These are phyloP conservation scores for Zanthoxylum bungeanum DNA, from an alignment of 345 rosid species.

Conservation along the genomic window DNA sequence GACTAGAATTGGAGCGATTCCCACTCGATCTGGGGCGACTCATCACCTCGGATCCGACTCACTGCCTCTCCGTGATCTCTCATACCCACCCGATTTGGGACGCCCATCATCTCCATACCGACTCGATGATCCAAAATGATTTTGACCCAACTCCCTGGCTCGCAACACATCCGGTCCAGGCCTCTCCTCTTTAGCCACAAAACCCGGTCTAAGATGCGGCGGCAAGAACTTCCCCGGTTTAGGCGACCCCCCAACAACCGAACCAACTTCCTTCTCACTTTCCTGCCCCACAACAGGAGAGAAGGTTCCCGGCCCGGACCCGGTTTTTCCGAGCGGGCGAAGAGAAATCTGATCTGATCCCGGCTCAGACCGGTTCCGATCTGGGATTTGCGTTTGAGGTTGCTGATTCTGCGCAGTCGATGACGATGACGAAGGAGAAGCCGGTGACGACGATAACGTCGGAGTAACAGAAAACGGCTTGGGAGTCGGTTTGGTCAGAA, in stretches of 20 bases:
- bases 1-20: constrained; percentile 59
- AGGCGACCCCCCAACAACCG: constrained; percentile 24
- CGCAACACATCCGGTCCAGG: constrained; percentile 33
- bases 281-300: constrained; percentile 28
- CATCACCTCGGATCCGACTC: constrained; percentile 38
- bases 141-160: constrained; percentile 22
- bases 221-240: constrained; percentile 69
- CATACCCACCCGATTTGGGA: constrained; percentile 70
- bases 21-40: constrained; percentile 60
- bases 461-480: constrained; percentile 38
- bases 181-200: constrained; percentile 56
- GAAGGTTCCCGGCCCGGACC: constrained; percentile 22
- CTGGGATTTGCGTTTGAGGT: constrained; percentile 13
- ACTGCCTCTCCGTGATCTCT: constrained; percentile 38
- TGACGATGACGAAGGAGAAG: constrained; percentile 10
- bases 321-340: constrained; percentile 60
- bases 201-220: constrained; percentile 95
- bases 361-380: constrained; percentile 23
- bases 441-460: constrained; percentile 21
- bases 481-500: constrained; percentile 66
- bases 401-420: constrained; percentile 20
- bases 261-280: constrained; percentile 19
- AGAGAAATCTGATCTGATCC: constrained; percentile 52
- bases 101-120: constrained; percentile 52
- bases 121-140: constrained; percentile 34